Conservation (phyloP, 116 monocot genomes). For the Phalaenopsis hybrid region DNA sequence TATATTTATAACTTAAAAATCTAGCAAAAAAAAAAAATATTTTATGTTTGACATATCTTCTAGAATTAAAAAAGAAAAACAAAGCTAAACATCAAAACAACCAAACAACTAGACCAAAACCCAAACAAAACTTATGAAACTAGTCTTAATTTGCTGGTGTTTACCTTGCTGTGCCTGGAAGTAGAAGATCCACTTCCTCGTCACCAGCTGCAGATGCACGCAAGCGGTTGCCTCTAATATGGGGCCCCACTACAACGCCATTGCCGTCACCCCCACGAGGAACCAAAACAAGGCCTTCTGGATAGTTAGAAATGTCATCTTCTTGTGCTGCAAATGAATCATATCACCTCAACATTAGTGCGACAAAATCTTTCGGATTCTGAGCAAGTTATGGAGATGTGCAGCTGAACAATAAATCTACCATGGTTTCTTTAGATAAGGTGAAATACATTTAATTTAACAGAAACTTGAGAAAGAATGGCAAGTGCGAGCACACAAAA, state of each 20-base stretch:
- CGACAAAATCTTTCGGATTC: neutral
- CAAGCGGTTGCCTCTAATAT: slow-evolving; percentile 83
- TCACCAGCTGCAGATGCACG: slow-evolving; percentile 86
- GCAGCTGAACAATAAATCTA: neutral
- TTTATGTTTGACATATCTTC: too few species aligned
- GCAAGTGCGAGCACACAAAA: too few species aligned
- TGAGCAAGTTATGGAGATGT: neutral
- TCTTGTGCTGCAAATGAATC: slow-evolving; percentile 47
- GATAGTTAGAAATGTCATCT: slow-evolving; percentile 66
- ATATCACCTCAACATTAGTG: neutral
- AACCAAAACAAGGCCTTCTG: slow-evolving; percentile 75
- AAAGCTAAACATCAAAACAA: too few species aligned
- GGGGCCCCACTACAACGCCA: slow-evolving; percentile 81
- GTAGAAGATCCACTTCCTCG: slow-evolving; percentile 93
- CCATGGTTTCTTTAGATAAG: neutral
- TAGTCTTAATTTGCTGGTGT: too few species aligned
- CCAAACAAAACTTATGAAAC: too few species aligned
- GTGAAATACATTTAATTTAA: neutral
- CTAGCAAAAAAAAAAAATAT: too few species aligned
- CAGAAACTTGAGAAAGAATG: neutral
- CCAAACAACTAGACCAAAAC: too few species aligned
- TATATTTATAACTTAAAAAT: too few species aligned
- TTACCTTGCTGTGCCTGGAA: slow-evolving; percentile 91
- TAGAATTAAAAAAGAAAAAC: too few species aligned
- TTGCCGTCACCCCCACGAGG: slow-evolving; percentile 58